These are phyloP conservation scores for Bipolaris bicolor DNA, from an alignment of 2,329 filamentous ascomycete species.

Conservation along the genomic window DNA sequence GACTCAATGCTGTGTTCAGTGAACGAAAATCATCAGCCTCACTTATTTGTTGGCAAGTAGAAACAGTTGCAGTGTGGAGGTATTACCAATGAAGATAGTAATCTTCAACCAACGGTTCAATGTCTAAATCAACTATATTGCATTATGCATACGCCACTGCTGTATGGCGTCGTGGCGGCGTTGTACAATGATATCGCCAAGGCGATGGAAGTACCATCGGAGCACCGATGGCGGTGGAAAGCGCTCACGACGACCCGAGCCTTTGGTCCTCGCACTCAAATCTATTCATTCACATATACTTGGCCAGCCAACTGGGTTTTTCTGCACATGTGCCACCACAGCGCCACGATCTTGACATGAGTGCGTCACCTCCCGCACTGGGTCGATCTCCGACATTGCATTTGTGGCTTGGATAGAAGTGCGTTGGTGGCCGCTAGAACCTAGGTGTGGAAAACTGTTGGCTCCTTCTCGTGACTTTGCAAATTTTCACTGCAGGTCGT, in stretches of 20 bases:
- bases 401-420: constrained; percentile 36
- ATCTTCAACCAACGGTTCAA: constrained; percentile 27
- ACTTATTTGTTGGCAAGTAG: constrained; percentile 24
- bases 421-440: constrained; percentile 12
- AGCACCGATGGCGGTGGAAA: constrained; percentile 28
- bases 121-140: constrained; percentile 35
- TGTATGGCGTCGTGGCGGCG: constrained; percentile 30
- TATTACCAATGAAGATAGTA: constrained; percentile 25
- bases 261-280: constrained; percentile 22
- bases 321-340: constrained; percentile 26
- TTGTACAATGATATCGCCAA: constrained; percentile 48
- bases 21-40: constrained; percentile 33
- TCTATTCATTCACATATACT: constrained; percentile 23
- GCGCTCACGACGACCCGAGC: constrained; percentile 41
- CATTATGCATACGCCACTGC: constrained; percentile 34
- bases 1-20: constrained; percentile 21
- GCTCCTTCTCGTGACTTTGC: constrained; percentile 10
- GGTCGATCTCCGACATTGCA: constrained; percentile 28
- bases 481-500: constrained; percentile 13
- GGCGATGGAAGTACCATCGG: constrained; percentile 33
- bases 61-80: constrained; percentile 21
- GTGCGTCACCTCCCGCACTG: constrained; percentile 1
- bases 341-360: constrained; percentile 5
- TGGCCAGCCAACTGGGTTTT: constrained; percentile 28
- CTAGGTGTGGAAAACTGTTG: background rate